Conservation (phyloP, 2,329 filamentous ascomycete genomes). For the Nothopassalora personata region DNA sequence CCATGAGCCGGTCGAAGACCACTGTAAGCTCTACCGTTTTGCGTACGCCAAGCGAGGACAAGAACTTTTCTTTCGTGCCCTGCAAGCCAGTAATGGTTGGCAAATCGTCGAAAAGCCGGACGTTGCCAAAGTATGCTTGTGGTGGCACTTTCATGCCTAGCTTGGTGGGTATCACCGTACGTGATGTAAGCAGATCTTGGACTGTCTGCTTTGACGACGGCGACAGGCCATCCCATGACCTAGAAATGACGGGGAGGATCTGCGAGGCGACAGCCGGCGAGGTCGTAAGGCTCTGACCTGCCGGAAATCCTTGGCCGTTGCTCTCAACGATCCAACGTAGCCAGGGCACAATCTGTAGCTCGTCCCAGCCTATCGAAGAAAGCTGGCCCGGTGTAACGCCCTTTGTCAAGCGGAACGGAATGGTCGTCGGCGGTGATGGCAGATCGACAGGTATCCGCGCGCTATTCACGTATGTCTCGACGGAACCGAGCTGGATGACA, state of each 20-base stretch:
- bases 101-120: conserved; percentile 90
- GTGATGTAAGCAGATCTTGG: conserved; percentile 57
- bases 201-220: conserved; percentile 61
- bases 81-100: conserved; percentile 72
- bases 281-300: conserved; percentile 64
- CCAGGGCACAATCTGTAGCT: conserved; percentile 82
- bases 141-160: conserved; percentile 77
- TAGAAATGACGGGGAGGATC: conserved; percentile 75
- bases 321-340: conserved; percentile 71
- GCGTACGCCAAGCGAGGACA: conserved; percentile 76
- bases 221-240: conserved; percentile 80
- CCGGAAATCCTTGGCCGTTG: conserved; percentile 53
- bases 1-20: conserved; percentile 81
- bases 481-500: conserved; percentile 70
- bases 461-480: conserved; percentile 70
- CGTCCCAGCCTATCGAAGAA: conserved; percentile 77
- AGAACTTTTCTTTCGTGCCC: conserved; percentile 83
- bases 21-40: conserved; percentile 94
- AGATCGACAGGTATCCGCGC: conserved; percentile 74
- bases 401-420: conserved; percentile 79
- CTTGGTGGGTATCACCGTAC: conserved; percentile 83
- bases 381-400: conserved; percentile 62
- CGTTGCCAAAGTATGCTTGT: conserved; percentile 88
- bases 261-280: conserved; percentile 70
- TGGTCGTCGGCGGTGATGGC: conserved; percentile 73